Percentiles rank a stretch among this genome's conserved stretches.
Conservation (phyloP, 208 protist species). For the Naegleria fowleri region DNA sequence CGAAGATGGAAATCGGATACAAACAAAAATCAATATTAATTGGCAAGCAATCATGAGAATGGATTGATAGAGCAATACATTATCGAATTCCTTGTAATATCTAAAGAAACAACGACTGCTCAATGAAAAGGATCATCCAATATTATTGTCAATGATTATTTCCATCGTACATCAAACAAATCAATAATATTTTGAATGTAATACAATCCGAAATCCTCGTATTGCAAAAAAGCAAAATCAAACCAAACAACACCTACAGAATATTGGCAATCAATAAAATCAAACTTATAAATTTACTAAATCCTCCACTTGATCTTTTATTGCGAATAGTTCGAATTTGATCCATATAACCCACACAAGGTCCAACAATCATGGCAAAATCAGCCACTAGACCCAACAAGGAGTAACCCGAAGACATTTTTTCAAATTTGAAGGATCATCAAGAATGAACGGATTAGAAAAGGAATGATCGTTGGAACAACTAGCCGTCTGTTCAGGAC, state of each 20-base stretch:
- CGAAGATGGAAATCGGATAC: neutral
- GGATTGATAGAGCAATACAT: conserved; percentile 2
- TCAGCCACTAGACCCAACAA: neutral
- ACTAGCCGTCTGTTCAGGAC: no score
- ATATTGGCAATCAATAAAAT: conserved; percentile 42
- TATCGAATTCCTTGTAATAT: conserved; percentile 14
- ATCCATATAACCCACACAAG: conserved; percentile 42
- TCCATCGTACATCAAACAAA: no score
- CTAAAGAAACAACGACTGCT: conserved; percentile 14
- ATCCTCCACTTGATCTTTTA: conserved; percentile 27
- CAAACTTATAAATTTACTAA: conserved; percentile 37
- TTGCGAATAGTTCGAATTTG: conserved; percentile 43
- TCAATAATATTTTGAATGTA: no score
- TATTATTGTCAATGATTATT: no score
- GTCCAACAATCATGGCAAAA: conserved; percentile 44
- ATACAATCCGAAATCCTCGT: no score
- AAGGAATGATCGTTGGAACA: no score
- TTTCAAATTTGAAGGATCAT: no score
- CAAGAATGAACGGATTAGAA: no score
- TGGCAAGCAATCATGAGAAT: conserved; percentile 24
- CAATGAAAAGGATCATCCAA: conserved; percentile 18
- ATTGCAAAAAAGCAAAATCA: neutral
- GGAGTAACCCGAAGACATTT: neutral
- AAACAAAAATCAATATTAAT: neutral
- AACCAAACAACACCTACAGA: conserved; percentile 18